phyloP scores from a whole-genome alignment of 2,329 filamentous ascomycete species.

The Fusarium sp. region DNA sequence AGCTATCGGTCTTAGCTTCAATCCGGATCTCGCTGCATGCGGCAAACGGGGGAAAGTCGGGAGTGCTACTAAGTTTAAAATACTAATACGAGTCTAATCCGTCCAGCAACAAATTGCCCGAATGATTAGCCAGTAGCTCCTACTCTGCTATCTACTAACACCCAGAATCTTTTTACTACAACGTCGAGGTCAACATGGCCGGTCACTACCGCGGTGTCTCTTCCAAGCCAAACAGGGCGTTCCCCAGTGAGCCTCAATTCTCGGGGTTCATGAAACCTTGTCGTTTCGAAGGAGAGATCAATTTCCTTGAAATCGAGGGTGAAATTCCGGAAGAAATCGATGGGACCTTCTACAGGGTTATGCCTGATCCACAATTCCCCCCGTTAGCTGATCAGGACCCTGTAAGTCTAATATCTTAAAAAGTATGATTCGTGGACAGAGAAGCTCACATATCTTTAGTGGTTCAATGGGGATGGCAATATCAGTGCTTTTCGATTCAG shows the following conservation, averaged over 20 bases:
- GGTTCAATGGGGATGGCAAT: constrained; percentile 28
- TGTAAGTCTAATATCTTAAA: fast-evolving
- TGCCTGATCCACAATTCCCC: constrained; percentile 24
- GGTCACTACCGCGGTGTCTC: not conserved
- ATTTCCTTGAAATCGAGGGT: not conserved
- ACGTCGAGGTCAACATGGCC: not conserved
- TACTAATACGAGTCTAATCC: not conserved
- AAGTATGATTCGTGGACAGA: not conserved
- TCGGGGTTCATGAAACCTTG: constrained; percentile 7
- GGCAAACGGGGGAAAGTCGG: not conserved
- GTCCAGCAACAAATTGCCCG: not conserved
- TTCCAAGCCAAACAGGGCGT: not conserved
- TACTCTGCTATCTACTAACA: not conserved
- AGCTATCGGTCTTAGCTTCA: not conserved
- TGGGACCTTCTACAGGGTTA: constrained; percentile 29
- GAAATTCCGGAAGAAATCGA: constrained; percentile 15
- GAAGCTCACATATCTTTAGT: not conserved
- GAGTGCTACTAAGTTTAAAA: not conserved
- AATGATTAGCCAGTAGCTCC: not conserved
- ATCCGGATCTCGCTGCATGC: not conserved
- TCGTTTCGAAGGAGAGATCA: constrained; percentile 2
- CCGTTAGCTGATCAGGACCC: constrained; percentile 22
- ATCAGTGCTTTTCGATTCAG: constrained; percentile 13
- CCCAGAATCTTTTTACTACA: not conserved
- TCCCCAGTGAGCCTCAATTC: not conserved